Evolutionary conservation across 768 basidiomycete species (phyloP), one percentile per base, ranked within the genome.

Genomic region (Lactarius hengduanensis): DNA sequence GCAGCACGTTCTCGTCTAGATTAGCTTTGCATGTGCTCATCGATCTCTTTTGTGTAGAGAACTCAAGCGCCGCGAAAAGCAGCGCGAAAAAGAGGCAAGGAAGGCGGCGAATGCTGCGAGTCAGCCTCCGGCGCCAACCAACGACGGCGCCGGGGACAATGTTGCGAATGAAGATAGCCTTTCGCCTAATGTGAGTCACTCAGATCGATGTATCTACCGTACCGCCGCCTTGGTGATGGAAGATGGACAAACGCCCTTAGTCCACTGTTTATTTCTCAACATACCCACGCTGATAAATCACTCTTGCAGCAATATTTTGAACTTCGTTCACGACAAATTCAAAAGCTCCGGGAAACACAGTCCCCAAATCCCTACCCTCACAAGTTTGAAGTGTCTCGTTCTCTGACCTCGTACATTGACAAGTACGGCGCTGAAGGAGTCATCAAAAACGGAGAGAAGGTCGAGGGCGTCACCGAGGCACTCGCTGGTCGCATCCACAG

Each of bases 321-420:
- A 74, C 80, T 94, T 71, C 90, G 97, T 71, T 93, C 91, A 34
- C 87, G 94, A 57, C 88, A 92, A 72, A 94, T 99, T 72, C 84
- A 87, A 69, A 86, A 87, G 71, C 85, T 99, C 69, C 90, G 92
- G 77, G 83, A 88, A 74, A 90, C 91, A 34, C 90, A 90, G 76
- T 77, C 84, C 8, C 96, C 96, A 2, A 91, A 96, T 76, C 97
- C 97, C 2, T 99, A 98, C 80, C 97, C 97, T 8, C 97, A 99
- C 88, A 99, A 99, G 86, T 99, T 99, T 80, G 77, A 96, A 71
- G 96, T 98, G 26, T 81, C 89, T 64, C 81, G 78, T 68, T 93
- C 92, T 9, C 81, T 99, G 73, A 79, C 86, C 3, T 74, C 79
- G 5, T 99, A 88, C 78, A 84, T 98, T 76, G 76, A 81, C 5